Percentiles rank a stretch among this genome's conserved stretches.
Conservation (phyloP, 164 flowering plant genomes). For the Santalum album region DNA sequence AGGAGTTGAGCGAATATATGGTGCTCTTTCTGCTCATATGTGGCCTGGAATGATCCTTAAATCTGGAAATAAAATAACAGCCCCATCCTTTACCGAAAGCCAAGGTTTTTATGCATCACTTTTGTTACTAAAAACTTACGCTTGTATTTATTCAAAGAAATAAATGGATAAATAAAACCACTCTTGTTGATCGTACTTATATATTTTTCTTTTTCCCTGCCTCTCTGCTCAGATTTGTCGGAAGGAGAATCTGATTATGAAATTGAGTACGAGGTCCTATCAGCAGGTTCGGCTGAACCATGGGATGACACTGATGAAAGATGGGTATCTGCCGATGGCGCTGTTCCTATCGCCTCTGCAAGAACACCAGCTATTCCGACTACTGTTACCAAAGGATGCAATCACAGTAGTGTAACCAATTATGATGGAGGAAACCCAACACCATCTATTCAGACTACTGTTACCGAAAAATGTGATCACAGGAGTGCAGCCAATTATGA, state of each 20-base stretch:
- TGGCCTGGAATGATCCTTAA: constrained; percentile 98
- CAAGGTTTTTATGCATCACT: constrained; percentile 30
- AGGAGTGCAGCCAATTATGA: too few relatives aligned
- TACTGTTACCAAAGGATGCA: constrained; percentile 6
- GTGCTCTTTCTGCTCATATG: constrained; percentile 92
- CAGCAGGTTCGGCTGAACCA: constrained; percentile 77
- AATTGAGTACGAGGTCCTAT: constrained; percentile 68
- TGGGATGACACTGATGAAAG: constrained; percentile 57
- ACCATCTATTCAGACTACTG: too few relatives aligned
- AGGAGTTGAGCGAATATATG: constrained; percentile 74
- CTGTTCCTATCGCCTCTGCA: constrained; percentile 8
- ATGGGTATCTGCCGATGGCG: constrained; percentile 52
- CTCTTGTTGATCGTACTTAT: neutral
- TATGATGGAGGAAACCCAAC: constrained; percentile 5
- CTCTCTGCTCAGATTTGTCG: constrained; percentile 40
- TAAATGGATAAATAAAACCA: too few relatives aligned
- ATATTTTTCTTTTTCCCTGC: neutral
- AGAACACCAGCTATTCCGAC: constrained; percentile 11
- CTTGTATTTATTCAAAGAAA: too few relatives aligned
- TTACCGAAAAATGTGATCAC: too few relatives aligned
- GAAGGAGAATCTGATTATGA: constrained; percentile 82
- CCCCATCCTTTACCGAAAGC: constrained; percentile 41
- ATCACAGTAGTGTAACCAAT: constrained; percentile 11
- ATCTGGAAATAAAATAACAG: constrained; percentile 47
- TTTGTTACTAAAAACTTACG: neutral